Percentiles rank a stretch among this genome's conserved stretches.
Conservation (phyloP, 345 rosid species). For the Pistacia atlantica region DNA sequence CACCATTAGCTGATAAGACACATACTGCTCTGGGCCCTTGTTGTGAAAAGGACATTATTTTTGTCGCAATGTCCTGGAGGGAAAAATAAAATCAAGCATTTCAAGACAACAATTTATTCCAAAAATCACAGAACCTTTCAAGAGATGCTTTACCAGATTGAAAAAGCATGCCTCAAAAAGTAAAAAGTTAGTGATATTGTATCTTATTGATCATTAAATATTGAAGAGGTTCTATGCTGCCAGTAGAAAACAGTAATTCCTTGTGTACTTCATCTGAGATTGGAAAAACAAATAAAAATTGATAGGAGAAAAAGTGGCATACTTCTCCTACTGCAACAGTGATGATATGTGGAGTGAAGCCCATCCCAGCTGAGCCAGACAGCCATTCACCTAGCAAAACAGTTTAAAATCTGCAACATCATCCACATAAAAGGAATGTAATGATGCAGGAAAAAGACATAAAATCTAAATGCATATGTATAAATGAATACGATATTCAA, state of each 20-base stretch:
- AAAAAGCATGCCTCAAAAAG: neutral
- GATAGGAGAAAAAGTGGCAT: slow-evolving; percentile 29
- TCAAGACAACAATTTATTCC: slow-evolving; percentile 8
- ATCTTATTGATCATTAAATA: neutral
- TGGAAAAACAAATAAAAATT: slow-evolving; percentile 6
- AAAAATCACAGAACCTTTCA: neutral
- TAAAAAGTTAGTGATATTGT: neutral
- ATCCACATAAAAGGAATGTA: neutral
- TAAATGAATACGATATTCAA: neutral
- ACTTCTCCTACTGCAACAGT: slow-evolving; percentile 81
- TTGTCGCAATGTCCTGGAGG: slow-evolving; percentile 76
- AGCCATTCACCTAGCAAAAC: slow-evolving; percentile 63
- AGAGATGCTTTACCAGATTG: neutral
- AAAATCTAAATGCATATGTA: neutral
- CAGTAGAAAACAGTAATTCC: neutral
- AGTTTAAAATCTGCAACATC: slow-evolving; percentile 26
- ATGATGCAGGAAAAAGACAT: neutral
- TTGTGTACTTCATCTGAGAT: neutral
- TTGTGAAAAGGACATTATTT: slow-evolving; percentile 80
- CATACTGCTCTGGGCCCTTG: slow-evolving; percentile 88
- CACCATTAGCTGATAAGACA: slow-evolving; percentile 86
- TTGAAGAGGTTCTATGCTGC: neutral
- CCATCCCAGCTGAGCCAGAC: slow-evolving; percentile 79
- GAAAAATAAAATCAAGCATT: slow-evolving; percentile 3
- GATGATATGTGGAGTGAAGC: slow-evolving; percentile 79